A percentile compares a stretch with the other conserved stretches of the same genome.
phyloP scores from a whole-genome alignment of 257 asterid species.

The Linaria vulgaris region DNA sequence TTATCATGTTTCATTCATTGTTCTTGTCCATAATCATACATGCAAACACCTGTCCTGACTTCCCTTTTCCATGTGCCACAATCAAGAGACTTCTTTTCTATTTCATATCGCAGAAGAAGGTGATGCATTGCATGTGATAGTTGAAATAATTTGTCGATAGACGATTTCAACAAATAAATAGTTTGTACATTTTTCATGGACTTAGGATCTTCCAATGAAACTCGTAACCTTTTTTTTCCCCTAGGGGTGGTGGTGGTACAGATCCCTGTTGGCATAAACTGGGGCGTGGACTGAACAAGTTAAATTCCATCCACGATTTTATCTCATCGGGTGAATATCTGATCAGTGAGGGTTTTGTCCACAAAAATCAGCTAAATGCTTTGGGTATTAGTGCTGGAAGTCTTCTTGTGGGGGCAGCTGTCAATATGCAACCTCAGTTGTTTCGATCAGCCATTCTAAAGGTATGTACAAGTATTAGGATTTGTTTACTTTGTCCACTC shows the following conservation, averaged over 20 bases:
- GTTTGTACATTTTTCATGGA: background rate
- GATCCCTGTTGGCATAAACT: slow-evolving; percentile 72
- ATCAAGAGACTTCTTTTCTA: no score
- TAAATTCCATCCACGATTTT: slow-evolving; percentile 71
- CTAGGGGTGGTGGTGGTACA: slow-evolving; percentile 84
- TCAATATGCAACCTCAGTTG: slow-evolving; percentile 67
- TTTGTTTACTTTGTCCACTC: background rate
- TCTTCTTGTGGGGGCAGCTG: slow-evolving; percentile 80
- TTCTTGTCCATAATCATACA: background rate
- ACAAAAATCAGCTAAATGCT: slow-evolving; percentile 56
- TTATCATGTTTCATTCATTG: background rate
- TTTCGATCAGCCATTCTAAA: slow-evolving; percentile 80
- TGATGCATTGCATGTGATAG: background rate
- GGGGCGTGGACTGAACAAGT: slow-evolving; percentile 71
- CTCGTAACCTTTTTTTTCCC: slow-evolving; percentile 1
- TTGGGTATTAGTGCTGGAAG: slow-evolving; percentile 82
- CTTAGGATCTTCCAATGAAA: background rate
- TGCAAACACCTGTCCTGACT: slow-evolving; percentile 1
- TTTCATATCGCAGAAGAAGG: background rate
- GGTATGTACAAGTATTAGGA: slow-evolving; percentile 33
- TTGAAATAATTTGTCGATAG: background rate
- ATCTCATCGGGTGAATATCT: slow-evolving; percentile 66
- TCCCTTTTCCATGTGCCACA: no score
- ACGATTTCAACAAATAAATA: background rate
- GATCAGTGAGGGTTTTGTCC: slow-evolving; percentile 54